Base-by-base conservation (phyloP, 2,329 filamentous ascomycete species). In the Ascocoryne sarcoides region DNA sequence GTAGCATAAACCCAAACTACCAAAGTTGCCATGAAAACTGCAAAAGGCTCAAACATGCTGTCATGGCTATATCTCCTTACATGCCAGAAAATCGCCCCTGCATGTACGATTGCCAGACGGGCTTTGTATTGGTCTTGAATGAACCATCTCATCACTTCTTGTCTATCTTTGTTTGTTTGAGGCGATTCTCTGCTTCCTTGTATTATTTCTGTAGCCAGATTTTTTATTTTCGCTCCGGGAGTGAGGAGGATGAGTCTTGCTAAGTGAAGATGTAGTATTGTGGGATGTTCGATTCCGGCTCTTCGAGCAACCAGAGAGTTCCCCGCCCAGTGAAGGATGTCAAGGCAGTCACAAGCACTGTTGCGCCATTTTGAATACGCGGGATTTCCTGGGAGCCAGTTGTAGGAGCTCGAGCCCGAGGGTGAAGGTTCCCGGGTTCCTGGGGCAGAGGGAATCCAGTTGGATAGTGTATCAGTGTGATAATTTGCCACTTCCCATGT, bases 251-350 rank as follows among this genome's bases (percentile, higher is more conserved):
- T 58, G 1, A 76, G 62, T 2, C 75, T 63, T 0, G 74, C 66
- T 2, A 71, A 54, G 47, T 78, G 75, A 3, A 78, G 62, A 47
- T 77, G 71, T 5, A 76, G 54, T 0, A 78, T 63, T 1, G 69
- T 73, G 2, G 70, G 65, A 42, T 75, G 71, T 43, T 77, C 73
- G 4, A 68, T 59, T 0, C 73, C 74, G 1, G 64, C 61, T 1
- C 65, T 58, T 36, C 65, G 64, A 4, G 69, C 68, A 20, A 73
- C 66, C 0, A 64, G 65, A 31, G 64, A 68, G 46, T 75, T 75
- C 2, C 73, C 73, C 14, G 66, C 64, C 73, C 74, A 77, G 49
- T 78, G 72, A 2, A 78, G 60, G 1, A 76, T 65, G 42, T 78
- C 74, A 2, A 78, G 46, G 31, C 62, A 66, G 39, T 70, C 68